Evolutionary conservation across 352 stramenopile species (phyloP).

Genomic region (Phytophthora boehmeriae): DNA sequence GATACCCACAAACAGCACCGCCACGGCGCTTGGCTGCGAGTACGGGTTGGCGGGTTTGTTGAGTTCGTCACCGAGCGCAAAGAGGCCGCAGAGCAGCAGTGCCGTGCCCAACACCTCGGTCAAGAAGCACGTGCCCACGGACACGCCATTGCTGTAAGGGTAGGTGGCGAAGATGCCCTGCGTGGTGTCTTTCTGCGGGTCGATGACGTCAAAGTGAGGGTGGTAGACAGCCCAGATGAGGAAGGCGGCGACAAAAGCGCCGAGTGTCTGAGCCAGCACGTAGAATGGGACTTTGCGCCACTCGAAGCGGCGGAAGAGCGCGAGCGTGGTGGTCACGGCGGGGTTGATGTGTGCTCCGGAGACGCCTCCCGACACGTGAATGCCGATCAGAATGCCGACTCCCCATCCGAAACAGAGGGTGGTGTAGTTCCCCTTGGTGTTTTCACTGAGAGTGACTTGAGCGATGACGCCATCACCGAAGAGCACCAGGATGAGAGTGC

Average conservation of each 20-base stretch:
- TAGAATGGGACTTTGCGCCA: conserved; percentile 43
- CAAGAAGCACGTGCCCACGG: conserved; percentile 36
- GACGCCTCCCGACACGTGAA: conserved; percentile 38
- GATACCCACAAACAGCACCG: conserved; percentile 45
- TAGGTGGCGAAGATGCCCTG: conserved; percentile 43
- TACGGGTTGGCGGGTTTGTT: conserved; percentile 44
- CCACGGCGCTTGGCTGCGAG: conserved; percentile 31
- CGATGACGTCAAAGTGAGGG: conserved; percentile 32
- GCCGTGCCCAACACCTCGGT: conserved; percentile 49
- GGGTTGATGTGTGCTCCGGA: conserved; percentile 54
- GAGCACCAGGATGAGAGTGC: conserved; percentile 42
- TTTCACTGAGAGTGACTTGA: conserved; percentile 39
- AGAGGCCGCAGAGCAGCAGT: conserved; percentile 48
- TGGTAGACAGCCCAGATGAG: conserved; percentile 48
- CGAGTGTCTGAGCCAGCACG: conserved; percentile 36
- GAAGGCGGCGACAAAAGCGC: conserved; percentile 31
- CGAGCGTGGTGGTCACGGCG: conserved; percentile 42
- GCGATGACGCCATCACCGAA: conserved; percentile 50
- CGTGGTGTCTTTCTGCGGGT: conserved; percentile 35
- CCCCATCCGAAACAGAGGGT: conserved; percentile 53
- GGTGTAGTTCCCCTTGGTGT: conserved; percentile 41
- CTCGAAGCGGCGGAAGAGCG: conserved; percentile 33
- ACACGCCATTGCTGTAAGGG: conserved; percentile 17
- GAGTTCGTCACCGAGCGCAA: conserved; percentile 38
- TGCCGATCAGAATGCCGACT: conserved; percentile 48